Evolutionary conservation across 768 basidiomycete species (phyloP).

Genomic region (Baorangia bicolor): DNA sequence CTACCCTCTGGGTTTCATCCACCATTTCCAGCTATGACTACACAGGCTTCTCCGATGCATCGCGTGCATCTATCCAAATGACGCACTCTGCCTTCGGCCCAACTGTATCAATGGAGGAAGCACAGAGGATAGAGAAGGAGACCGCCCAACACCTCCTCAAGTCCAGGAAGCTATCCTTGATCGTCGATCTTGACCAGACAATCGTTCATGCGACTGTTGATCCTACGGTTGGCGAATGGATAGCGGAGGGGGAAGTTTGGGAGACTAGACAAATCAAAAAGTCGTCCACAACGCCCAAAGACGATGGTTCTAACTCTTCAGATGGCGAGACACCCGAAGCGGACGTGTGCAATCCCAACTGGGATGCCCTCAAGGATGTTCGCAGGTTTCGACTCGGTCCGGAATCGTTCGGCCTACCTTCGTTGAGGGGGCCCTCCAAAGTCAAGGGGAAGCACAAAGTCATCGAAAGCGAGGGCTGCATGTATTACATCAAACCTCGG

Average conservation of each 20-base stretch:
- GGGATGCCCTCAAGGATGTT: constrained; percentile 88
- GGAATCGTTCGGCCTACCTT: constrained; percentile 59
- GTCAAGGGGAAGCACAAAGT: constrained; percentile 60
- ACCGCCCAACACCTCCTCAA: constrained; percentile 76
- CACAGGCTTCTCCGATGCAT: constrained; percentile 82
- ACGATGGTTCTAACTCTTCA: constrained; percentile 32
- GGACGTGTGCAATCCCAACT: constrained; percentile 86
- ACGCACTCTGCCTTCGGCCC: constrained; percentile 91
- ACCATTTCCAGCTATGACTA: constrained; percentile 63
- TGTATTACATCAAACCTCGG: constrained; percentile 99
- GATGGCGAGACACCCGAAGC: constrained; percentile 43
- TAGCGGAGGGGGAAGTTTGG: constrained; percentile 80
- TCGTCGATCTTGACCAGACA: constrained; percentile 98
- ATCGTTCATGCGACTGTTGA: constrained; percentile 99
- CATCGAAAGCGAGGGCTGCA: constrained; percentile 78
- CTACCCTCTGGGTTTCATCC: constrained; percentile 12
- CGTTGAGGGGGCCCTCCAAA: constrained; percentile 38
- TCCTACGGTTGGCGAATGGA: constrained; percentile 98
- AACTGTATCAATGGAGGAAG: constrained; percentile 90
- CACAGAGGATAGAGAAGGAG: constrained; percentile 82
- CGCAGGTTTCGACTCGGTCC: constrained; percentile 84
- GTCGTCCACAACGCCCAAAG: constrained; percentile 34
- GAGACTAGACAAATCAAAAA: constrained; percentile 56
- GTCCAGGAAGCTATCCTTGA: constrained; percentile 81
- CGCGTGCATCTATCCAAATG: constrained; percentile 89